Conservation (phyloP, 805 yeast genomes). For the Millerozyma acaciae region DNA sequence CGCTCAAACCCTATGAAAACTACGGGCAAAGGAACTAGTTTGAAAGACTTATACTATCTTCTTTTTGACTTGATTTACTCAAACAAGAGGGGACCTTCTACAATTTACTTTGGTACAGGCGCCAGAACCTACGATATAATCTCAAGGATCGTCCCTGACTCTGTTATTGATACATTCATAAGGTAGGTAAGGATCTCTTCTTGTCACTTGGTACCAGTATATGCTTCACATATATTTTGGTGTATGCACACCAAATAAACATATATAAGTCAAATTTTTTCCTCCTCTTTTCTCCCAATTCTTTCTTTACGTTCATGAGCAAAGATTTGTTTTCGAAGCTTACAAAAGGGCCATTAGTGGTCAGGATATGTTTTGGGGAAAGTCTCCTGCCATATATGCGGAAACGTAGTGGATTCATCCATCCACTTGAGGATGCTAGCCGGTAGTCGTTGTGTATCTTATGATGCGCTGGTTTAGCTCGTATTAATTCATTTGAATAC, state of each 20-base stretch:
- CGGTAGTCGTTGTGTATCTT: background rate
- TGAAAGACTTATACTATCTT: constrained; percentile 36
- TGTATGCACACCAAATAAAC: constrained; percentile 3
- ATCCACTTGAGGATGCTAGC: constrained; percentile 17
- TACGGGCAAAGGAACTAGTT: constrained; percentile 25
- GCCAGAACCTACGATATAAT: constrained; percentile 37
- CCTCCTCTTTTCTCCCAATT: constrained; percentile 7
- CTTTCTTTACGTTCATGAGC: constrained; percentile 54
- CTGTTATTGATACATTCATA: constrained; percentile 19
- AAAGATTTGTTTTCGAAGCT: constrained; percentile 80
- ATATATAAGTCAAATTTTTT: constrained; percentile 6
- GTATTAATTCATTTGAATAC: background rate
- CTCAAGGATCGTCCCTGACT: constrained; percentile 28
- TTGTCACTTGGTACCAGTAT: constrained; percentile 1
- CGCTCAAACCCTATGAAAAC: constrained; percentile 27
- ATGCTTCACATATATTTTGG: background rate
- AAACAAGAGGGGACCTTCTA: constrained; percentile 19
- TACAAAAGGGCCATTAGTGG: constrained; percentile 43
- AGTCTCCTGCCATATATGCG: constrained; percentile 81
- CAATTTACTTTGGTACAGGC: constrained; percentile 42
- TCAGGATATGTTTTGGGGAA: constrained; percentile 69
- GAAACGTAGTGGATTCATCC: constrained; percentile 48
- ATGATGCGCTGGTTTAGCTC: background rate
- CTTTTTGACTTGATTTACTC: constrained; percentile 36
- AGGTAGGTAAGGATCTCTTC: background rate